These are phyloP conservation scores for Globisporangium cystogenes DNA, from an alignment of 352 stramenopile genomes.

Conservation along the genomic window DNA sequence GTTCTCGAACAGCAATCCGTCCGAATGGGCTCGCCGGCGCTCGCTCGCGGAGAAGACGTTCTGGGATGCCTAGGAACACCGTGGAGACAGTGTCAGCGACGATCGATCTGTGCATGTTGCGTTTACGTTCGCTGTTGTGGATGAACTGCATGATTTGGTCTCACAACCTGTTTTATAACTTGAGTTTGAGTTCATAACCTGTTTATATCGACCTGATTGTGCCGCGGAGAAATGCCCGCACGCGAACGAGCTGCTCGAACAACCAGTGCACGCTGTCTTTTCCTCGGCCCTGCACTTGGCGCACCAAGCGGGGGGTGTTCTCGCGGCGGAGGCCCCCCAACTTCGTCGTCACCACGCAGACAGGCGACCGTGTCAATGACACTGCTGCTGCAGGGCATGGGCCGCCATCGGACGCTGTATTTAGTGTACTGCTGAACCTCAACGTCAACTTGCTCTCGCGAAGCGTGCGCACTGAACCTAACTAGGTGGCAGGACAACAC, in stretches of 20 bases:
- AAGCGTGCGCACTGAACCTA: too few relatives aligned
- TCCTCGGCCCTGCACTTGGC: not conserved
- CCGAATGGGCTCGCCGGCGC: constrained; percentile 30
- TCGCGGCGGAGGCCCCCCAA: not conserved
- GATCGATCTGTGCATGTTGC: too few relatives aligned
- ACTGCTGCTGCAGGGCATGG: not conserved
- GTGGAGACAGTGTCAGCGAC: too few relatives aligned
- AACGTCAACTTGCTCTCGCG: too few relatives aligned
- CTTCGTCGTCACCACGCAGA: constrained; percentile 1
- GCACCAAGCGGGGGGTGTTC: not conserved
- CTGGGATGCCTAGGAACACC: constrained; percentile 23
- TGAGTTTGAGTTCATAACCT: too few relatives aligned
- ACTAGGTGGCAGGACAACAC: constrained; percentile 19
- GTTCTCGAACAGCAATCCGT: constrained; percentile 42
- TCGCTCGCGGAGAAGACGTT: constrained; percentile 22
- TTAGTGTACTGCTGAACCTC: too few relatives aligned
- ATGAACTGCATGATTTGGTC: too few relatives aligned
- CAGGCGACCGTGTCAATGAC: not conserved
- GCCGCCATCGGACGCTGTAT: not conserved
- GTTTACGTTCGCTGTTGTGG: too few relatives aligned
- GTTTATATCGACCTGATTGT: too few relatives aligned
- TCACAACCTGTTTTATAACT: too few relatives aligned
- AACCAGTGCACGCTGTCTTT: not conserved
- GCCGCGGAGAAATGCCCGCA: not conserved
- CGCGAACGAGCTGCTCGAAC: not conserved